These are phyloP conservation scores for Malania oleifera DNA, from an alignment of 164 flowering plant genomes.

Conservation along the genomic window DNA sequence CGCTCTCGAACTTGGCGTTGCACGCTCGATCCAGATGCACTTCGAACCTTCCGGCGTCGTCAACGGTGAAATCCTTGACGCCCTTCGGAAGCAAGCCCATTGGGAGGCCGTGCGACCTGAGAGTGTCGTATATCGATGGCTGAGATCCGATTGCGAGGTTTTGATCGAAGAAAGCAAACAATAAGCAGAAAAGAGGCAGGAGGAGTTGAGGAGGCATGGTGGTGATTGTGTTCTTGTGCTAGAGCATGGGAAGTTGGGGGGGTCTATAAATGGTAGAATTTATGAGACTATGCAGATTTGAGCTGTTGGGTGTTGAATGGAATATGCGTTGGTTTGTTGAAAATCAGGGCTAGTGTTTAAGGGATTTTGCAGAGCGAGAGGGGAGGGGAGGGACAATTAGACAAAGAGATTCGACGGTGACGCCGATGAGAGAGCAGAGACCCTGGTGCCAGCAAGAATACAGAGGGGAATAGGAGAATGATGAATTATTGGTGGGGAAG, in stretches of 20 bases:
- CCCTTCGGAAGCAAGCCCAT: conserved; percentile 42
- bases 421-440: background rate
- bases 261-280: too few relatives aligned
- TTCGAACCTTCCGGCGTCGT: conserved; percentile 32
- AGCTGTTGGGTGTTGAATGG: conserved; percentile 7
- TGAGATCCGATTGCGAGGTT: background rate
- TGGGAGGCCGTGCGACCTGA: conserved; percentile 30
- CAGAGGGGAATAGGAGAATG: conserved; percentile 18
- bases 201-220: too few relatives aligned
- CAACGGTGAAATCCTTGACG: conserved; percentile 24
- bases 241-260: background rate
- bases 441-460: conserved; percentile 26
- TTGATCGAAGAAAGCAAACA: too few relatives aligned
- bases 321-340: background rate
- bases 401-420: background rate
- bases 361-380: background rate
- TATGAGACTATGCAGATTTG: too few relatives aligned
- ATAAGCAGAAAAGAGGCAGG: too few relatives aligned
- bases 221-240: background rate
- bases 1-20: conserved; percentile 36
- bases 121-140: conserved; percentile 27
- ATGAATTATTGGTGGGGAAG: too few relatives aligned
- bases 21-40: conserved; percentile 34
- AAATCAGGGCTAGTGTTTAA: background rate
- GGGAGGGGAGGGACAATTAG: background rate